Conservation (phyloP, 257 asterid genomes). For the Scutellaria galericulata region DNA sequence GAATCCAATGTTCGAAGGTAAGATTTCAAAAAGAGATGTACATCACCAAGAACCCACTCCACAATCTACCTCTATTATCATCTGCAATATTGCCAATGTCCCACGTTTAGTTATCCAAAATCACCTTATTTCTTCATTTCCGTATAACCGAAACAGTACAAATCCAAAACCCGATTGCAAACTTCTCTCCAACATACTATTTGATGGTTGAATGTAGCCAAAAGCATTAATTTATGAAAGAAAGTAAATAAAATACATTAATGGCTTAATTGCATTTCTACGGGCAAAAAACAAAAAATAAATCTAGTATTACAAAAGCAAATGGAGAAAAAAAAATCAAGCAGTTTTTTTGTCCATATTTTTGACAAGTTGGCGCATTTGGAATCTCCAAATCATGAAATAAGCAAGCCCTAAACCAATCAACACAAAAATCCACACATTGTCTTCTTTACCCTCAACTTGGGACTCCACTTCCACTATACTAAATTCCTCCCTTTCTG, state of each 20-base stretch:
- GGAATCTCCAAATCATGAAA: slow-evolving; percentile 86
- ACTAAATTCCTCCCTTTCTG: slow-evolving; percentile 57
- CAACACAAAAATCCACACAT: slow-evolving; percentile 71
- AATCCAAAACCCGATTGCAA: too few species aligned
- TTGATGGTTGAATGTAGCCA: too few species aligned
- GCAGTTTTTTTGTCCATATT: slow-evolving; percentile 78
- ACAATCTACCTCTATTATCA: too few species aligned
- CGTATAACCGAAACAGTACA: too few species aligned
- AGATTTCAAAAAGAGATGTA: too few species aligned
- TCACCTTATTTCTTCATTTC: too few species aligned
- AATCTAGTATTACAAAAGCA: background rate
- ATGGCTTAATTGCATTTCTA: background rate
- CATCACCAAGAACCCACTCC: too few species aligned
- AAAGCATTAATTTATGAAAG: background rate
- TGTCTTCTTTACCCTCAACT: slow-evolving; percentile 62
- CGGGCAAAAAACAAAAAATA: background rate
- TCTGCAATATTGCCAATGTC: too few species aligned
- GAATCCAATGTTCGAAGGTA: too few species aligned
- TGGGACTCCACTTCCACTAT: slow-evolving; percentile 66
- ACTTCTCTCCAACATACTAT: too few species aligned
- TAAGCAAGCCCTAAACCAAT: slow-evolving; percentile 76
- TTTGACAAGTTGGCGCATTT: slow-evolving; percentile 61
- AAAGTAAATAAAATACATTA: background rate
- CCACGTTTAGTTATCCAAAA: too few species aligned
- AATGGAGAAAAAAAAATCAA: slow-evolving; percentile 30